phyloP scores from a whole-genome alignment of 2,329 filamentous ascomycete species.

The Fusarium graminum region DNA sequence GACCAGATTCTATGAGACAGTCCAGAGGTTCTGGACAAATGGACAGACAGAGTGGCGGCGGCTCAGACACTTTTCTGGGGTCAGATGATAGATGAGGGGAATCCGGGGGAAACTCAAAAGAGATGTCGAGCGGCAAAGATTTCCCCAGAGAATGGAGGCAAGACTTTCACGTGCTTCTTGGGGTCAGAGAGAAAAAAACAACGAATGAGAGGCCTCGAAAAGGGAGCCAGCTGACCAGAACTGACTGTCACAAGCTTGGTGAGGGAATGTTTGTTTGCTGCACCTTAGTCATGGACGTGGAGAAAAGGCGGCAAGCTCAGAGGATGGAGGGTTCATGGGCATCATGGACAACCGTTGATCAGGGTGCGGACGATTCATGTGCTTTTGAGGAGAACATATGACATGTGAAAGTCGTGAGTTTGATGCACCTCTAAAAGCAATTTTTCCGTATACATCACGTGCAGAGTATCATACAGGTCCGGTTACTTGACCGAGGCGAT shows the following conservation, averaged over 20 bases:
- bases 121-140: constrained; percentile 15
- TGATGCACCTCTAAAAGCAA: not conserved
- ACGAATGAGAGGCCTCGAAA: constrained; percentile 25
- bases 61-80: constrained; percentile 33
- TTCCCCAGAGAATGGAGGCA: constrained; percentile 16
- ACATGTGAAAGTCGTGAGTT: constrained; percentile 35
- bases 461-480: constrained; percentile 1
- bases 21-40: constrained; percentile 21
- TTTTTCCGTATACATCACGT: constrained; percentile 28
- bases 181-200: not conserved
- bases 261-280: constrained; percentile 20
- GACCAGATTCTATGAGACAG: constrained; percentile 11
- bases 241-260: constrained; percentile 36
- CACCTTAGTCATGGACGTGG: constrained; percentile 37
- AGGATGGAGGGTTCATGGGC: constrained; percentile 22
- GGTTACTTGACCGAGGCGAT: constrained; percentile 39
- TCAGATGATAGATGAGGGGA: constrained; percentile 44
- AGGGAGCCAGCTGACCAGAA: constrained; percentile 36
- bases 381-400: not conserved
- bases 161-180: constrained; percentile 43
- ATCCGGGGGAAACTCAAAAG: constrained; percentile 42
- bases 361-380: constrained; percentile 33
- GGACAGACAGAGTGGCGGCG: constrained; percentile 31
- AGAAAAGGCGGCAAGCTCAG: constrained; percentile 32
- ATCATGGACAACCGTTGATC: constrained; percentile 32